phyloP scores from a whole-genome alignment of 1,139 yeast species.

The Kodamaea suecica region DNA sequence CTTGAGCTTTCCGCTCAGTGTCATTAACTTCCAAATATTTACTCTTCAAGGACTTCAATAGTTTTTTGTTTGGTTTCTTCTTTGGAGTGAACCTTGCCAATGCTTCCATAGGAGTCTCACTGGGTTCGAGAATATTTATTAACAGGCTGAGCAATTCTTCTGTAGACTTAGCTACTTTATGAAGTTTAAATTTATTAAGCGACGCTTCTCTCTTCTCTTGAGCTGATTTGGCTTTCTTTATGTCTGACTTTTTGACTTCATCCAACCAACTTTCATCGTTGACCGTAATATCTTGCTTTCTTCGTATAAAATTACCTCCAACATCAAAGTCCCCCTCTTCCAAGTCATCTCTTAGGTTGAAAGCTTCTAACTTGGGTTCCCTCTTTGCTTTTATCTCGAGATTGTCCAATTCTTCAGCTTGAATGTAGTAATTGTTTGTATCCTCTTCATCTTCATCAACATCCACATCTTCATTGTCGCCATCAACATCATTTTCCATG shows the following conservation, averaged over 20 bases:
- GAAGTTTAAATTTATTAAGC: constrained; percentile 8
- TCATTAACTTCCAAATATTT: constrained; percentile 12
- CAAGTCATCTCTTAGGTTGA: constrained; percentile 55
- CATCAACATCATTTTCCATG: constrained; percentile 9
- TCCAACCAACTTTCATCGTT: constrained; percentile 51
- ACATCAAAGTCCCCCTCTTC: constrained; percentile 61
- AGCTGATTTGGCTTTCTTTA: constrained; percentile 45
- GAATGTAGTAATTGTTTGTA: constrained; percentile 6
- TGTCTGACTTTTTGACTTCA: constrained; percentile 44
- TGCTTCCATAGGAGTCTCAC: constrained; percentile 65
- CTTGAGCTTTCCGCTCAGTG: constrained; percentile 21
- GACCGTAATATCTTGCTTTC: constrained; percentile 29
- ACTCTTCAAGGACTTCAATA: constrained; percentile 1
- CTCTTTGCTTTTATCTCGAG: constrained; percentile 5
- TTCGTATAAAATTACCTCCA: constrained; percentile 57
- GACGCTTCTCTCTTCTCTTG: constrained; percentile 26
- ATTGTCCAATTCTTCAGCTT: constrained; percentile 8
- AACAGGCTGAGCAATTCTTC: constrained; percentile 26
- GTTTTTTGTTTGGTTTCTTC: constrained; percentile 19
- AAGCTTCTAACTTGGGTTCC: constrained; percentile 45
- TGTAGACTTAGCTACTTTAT: constrained; percentile 17
- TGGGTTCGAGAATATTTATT: constrained; percentile 49
- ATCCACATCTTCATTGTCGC: constrained; percentile 6
- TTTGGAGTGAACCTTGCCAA: constrained; percentile 42
- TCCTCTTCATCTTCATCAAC: constrained; percentile 6